These are phyloP conservation scores for Clonostachys rhizophaga DNA, from an alignment of 2,329 filamentous ascomycete species.

Conservation along the genomic window DNA sequence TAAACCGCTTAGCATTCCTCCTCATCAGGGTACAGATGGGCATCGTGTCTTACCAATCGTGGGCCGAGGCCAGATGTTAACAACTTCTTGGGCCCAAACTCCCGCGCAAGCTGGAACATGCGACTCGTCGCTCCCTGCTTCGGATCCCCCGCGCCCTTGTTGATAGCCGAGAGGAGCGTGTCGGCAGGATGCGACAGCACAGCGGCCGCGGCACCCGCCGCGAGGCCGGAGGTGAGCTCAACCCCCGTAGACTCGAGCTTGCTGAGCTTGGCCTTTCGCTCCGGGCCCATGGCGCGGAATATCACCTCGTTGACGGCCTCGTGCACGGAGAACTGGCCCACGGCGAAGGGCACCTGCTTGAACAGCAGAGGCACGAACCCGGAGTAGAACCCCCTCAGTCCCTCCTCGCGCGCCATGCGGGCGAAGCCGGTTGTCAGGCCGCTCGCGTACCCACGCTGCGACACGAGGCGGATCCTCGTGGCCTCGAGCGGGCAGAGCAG, in stretches of 20 bases:
- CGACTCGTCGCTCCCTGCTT: conserved; percentile 40
- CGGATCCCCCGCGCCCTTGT: conserved; percentile 46
- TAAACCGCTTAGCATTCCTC: not conserved
- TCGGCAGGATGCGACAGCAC: conserved; percentile 88
- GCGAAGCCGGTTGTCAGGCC: conserved; percentile 68
- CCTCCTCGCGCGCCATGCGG: conserved; percentile 73
- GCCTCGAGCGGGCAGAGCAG: conserved; percentile 89
- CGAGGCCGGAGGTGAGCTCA: conserved; percentile 81
- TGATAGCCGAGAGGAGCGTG: conserved; percentile 49
- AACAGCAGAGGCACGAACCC: conserved; percentile 84
- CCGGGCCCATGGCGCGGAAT: conserved; percentile 63
- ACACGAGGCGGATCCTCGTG: conserved; percentile 73
- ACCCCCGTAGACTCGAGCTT: conserved; percentile 72
- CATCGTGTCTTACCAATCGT: conserved; percentile 20
- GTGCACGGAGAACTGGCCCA: conserved; percentile 91
- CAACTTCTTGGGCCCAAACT: conserved; percentile 44
- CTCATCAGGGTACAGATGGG: too few relatives aligned
- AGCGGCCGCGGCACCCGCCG: conserved; percentile 84
- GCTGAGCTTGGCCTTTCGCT: conserved; percentile 62
- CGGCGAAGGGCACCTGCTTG: conserved; percentile 90
- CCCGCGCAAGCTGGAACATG: conserved; percentile 45
- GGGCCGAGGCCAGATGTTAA: conserved; percentile 42
- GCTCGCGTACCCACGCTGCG: conserved; percentile 71
- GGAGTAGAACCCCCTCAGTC: conserved; percentile 80
- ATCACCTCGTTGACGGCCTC: conserved; percentile 80